Evolutionary conservation across 352 stramenopile species (phyloP), one percentile per base, ranked within the genome.

Genomic region (Pilasporangium apinafurcum): DNA sequence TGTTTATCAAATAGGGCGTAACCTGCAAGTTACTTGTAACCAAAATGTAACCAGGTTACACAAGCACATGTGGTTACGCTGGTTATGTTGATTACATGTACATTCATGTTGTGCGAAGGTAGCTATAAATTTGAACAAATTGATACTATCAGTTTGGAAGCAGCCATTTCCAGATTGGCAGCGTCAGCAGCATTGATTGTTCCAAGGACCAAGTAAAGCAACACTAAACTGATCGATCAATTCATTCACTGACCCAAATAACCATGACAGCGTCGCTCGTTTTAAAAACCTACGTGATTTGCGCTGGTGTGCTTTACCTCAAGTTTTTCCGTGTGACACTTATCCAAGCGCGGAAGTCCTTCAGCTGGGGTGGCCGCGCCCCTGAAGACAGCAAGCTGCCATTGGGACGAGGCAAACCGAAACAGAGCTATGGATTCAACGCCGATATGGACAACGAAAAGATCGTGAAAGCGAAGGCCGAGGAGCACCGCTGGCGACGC

Each of bases 261-360:
- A 29, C 27, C 38, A 75, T 66, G 60, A 59, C 47, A 5, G 51
- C 49, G 9, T 59, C 60, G 2, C 34, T 43, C 1, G 64, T 66
- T 13, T 52, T 76, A 45, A 79, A 86, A 60, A 60, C 64, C 26
- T 82, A 72, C 54, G 63, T 76, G 25, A 56, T 68, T 1, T 86
- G 70, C 59, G 44, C 58, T 6, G 39, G 57, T 27, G 36, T 83
- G 30, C 59, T 88, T 22, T 88, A 74, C 58, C 29, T 74, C 63
- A 88, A 88, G 68, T 86, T 83, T 51, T 30, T 86, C 39, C 50
- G 69, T 18, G 55, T 55, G 8, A 65, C 66, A 16, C 39, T 48
- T 6, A 62, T 85, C 17, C 68, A 85, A 36, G 68, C 44, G 26
- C 52, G 32, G 35, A 81, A 82, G 48, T 81, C 59, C 7, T 85